Evolutionary conservation across 768 basidiomycete genomes (phyloP), one percentile per base, ranked within the genome.

Genomic region (Boletus eberwhitei): DNA sequence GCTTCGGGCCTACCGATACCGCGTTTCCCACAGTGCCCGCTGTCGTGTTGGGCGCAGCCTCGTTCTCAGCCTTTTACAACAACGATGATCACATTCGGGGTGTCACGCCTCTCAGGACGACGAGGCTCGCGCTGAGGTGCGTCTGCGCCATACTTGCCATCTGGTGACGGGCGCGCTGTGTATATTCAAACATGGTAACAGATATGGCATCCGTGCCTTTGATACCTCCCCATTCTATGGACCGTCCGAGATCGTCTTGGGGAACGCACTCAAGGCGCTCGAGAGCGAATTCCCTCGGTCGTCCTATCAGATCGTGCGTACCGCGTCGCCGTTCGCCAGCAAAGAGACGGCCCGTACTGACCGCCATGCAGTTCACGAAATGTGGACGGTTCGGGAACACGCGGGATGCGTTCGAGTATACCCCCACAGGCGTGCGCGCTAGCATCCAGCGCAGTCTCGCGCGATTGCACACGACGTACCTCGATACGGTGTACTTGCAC

Each of bases 161-260:
- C 4, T 3, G 6, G 16, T 38, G 16, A 24, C 19, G 5, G 7
- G 32, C 21, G 29, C 3, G 1, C 9, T 31, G 5, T 32, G 8
- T 13, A 38, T 26, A 38, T 38, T 37, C 21, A n/a, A 11, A 32
- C 31, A n/a, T 37, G 3, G 5, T 3, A 7, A 29, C 24, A 92
- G 92, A 39, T 93, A 91, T 72, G 92, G 90, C 26, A 85, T 94
- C 52, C 71, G 71, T 34, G 86, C 87, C 0, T 88, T 95, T 64
- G 92, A 95, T 69, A 94, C 92, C 3, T 80, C 90, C 13, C 80
- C 84, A 7, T 90, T 83, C 66, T 94, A 94, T 63, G 89, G 87
- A 12, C 79, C 82, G 5, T 91, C 91, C 0, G 92, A 94, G 71
- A 78, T 84, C 58, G 75, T 93, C 0, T 73, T 92, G 41, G 88